These are phyloP conservation scores for Microdochium nivale DNA, from an alignment of 2,329 filamentous ascomycete genomes.

Conservation along the genomic window DNA sequence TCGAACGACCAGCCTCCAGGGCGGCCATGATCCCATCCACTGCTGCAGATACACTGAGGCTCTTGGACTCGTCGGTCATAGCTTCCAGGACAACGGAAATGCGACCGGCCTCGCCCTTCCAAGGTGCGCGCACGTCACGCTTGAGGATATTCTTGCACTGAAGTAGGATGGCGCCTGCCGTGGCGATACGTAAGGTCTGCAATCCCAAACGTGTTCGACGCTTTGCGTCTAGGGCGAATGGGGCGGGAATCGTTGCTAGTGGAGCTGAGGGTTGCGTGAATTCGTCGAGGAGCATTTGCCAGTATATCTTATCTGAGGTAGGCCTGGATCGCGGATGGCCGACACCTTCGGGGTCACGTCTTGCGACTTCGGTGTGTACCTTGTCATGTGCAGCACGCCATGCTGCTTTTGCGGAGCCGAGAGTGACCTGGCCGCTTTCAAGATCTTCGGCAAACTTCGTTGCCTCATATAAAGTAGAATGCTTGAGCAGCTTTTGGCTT, in stretches of 20 bases:
- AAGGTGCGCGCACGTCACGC: slow-evolving; percentile 67
- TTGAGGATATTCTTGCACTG: slow-evolving; percentile 80
- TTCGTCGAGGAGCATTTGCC: slow-evolving; percentile 65
- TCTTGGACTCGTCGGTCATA: slow-evolving; percentile 31
- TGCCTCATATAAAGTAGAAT: slow-evolving; percentile 66
- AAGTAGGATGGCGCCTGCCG: slow-evolving; percentile 64
- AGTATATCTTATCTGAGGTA: slow-evolving; percentile 62
- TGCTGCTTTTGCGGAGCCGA: slow-evolving; percentile 53
- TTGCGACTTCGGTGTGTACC: slow-evolving; percentile 55
- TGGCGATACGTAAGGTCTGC: slow-evolving; percentile 57
- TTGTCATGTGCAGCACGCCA: slow-evolving; percentile 59
- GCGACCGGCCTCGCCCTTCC: slow-evolving; percentile 67
- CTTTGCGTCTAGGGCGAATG: slow-evolving; percentile 58
- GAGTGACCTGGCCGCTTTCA: slow-evolving; percentile 41
- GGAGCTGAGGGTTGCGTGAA: slow-evolving; percentile 58
- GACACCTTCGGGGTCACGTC: slow-evolving; percentile 61
- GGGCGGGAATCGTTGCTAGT: slow-evolving; percentile 58
- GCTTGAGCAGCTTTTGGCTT: slow-evolving; percentile 62
- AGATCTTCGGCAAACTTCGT: slow-evolving; percentile 61
- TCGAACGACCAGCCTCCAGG: slow-evolving; percentile 52
- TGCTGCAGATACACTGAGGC: slow-evolving; percentile 35
- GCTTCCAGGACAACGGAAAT: slow-evolving; percentile 61
- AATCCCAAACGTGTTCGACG: slow-evolving; percentile 51
- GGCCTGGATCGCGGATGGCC: slow-evolving; percentile 54
- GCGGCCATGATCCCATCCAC: slow-evolving; percentile 55